Evolutionary conservation across 1,284 basidiomycete species (phyloP).

Genomic region (Ceratobasidium sp.): DNA sequence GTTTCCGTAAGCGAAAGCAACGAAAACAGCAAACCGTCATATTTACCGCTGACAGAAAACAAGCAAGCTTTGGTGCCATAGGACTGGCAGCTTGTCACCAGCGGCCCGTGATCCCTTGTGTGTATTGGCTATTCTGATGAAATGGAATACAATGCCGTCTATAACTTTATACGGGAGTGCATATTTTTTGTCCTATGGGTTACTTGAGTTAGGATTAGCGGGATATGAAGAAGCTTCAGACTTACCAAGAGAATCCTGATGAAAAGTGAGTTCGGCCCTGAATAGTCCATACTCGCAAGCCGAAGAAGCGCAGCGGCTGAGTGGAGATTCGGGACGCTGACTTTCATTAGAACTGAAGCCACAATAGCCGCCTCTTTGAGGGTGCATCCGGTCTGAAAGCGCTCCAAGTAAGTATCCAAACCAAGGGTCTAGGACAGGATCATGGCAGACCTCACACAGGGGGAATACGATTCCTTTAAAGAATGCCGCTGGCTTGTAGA

Average conservation of each 20-base stretch:
- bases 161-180: constrained; percentile 98
- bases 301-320: constrained; percentile 94
- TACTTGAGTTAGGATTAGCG: background rate
- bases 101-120: constrained; percentile 68
- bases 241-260: constrained; percentile 83
- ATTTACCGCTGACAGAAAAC: constrained; percentile 92
- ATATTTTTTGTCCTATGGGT: constrained; percentile 87
- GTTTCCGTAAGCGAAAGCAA: constrained; percentile 15
- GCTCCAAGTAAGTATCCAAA: constrained; percentile 7
- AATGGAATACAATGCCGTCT: constrained; percentile 97
- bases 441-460: constrained; percentile 77
- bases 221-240: background rate
- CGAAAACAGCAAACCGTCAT: constrained; percentile 41
- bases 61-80: constrained; percentile 98
- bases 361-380: constrained; percentile 96
- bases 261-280: constrained; percentile 95
- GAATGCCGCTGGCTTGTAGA: constrained; percentile 98
- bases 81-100: constrained; percentile 85
- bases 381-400: constrained; percentile 73
- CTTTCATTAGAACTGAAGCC: constrained; percentile 89
- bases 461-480: constrained; percentile 99
- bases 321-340: constrained; percentile 94
- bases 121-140: constrained; percentile 92
- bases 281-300: constrained; percentile 96
- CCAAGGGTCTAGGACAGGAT: background rate